These are phyloP conservation scores for Geosiphon pyriformis DNA, from an alignment of 192 early-diverging fungal genomes.

Conservation along the genomic window DNA sequence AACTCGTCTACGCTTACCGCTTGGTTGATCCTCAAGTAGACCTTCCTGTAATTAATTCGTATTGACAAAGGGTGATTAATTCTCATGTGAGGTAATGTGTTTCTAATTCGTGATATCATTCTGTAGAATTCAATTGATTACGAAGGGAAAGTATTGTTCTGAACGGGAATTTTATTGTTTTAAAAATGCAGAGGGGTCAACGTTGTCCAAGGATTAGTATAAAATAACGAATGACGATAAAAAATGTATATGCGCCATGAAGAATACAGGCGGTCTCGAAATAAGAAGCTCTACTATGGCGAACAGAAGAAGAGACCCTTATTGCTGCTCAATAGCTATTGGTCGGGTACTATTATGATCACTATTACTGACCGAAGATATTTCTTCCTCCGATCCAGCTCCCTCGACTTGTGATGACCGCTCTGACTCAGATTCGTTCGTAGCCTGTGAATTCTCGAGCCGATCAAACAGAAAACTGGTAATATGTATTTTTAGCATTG, in stretches of 20 bases:
- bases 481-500: neutral
- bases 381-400: conserved; percentile 15
- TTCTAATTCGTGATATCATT: too few species aligned
- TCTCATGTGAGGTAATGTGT: neutral
- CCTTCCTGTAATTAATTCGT: conserved; percentile 1
- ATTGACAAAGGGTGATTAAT: neutral
- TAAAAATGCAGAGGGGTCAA: too few species aligned
- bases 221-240: too few species aligned
- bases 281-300: too few species aligned
- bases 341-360: conserved; percentile 12
- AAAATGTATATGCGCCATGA: too few species aligned
- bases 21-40: neutral
- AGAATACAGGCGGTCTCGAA: too few species aligned
- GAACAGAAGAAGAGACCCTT: too few species aligned
- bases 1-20: conserved; percentile 28
- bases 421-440: conserved; percentile 21
- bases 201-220: too few species aligned
- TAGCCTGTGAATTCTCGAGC: conserved; percentile 22
- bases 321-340: neutral
- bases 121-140: too few species aligned
- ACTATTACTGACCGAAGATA: conserved; percentile 19
- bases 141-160: too few species aligned
- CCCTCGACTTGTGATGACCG: conserved; percentile 8
- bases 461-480: conserved; percentile 30
- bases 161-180: too few species aligned